These are phyloP conservation scores for Leptographium lundbergii DNA, from an alignment of 2,329 filamentous ascomycete species.

Conservation along the genomic window DNA sequence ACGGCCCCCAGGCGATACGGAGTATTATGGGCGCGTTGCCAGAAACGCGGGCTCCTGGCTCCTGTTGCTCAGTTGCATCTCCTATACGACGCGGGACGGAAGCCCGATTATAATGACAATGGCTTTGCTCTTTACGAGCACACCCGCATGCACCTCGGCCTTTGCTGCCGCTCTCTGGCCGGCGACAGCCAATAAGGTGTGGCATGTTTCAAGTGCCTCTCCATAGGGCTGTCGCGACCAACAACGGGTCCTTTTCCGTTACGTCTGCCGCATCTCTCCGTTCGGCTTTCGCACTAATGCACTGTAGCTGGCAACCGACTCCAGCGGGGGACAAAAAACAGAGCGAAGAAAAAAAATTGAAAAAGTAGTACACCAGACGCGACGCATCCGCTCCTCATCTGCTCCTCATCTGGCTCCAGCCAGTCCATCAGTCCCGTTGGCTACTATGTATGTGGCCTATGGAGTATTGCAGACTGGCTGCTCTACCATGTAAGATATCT, in stretches of 20 bases:
- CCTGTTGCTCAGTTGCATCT: no score
- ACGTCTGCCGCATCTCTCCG: neutral
- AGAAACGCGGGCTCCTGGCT: no score
- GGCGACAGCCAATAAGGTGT: neutral
- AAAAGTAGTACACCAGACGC: neutral
- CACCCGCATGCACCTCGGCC: neutral
- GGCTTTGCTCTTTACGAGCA: no score
- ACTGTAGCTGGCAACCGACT: neutral
- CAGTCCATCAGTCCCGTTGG: neutral
- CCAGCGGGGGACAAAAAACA: neutral
- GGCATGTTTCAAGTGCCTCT: neutral
- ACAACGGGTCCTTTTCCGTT: neutral
- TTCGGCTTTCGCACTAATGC: neutral
- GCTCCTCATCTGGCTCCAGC: neutral
- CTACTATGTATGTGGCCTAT: neutral
- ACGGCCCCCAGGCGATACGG: no score
- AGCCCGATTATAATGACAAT: no score
- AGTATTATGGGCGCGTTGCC: no score
- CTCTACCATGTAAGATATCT: no score
- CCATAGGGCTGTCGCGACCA: neutral
- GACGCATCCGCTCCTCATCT: neutral
- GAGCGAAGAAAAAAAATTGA: neutral
- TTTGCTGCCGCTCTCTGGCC: neutral
- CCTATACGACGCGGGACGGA: no score
- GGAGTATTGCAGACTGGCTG: neutral